Evolutionary conservation across 495 filamentous ascomycete species (phyloP).

Genomic region (Penicillium macrosclerotiorum): DNA sequence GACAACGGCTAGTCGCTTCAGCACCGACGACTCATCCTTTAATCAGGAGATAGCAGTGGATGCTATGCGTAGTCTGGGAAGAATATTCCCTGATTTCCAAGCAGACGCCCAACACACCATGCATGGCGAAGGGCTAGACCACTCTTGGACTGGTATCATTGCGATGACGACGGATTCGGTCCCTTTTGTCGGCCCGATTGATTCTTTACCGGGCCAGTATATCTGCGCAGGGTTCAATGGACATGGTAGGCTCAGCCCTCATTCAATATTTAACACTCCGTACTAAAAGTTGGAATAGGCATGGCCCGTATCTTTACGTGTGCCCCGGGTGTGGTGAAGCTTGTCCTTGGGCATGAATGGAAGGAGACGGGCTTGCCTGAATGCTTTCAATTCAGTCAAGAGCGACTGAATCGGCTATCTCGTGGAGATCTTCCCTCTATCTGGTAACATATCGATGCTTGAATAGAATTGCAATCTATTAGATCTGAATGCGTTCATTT

Average conservation of each 20-base stretch:
- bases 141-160: constrained; percentile 34
- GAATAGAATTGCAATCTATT: too few species aligned
- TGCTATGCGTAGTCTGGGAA: constrained; percentile 19
- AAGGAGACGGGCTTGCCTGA: constrained; percentile 26
- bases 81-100: constrained; percentile 19
- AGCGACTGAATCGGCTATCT: constrained; percentile 16
- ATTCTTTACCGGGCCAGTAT: constrained; percentile 26
- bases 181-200: constrained; percentile 30
- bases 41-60: constrained; percentile 28
- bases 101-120: not conserved
- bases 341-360: constrained; percentile 24
- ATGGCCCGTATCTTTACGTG: constrained; percentile 37
- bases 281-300: constrained; percentile 12
- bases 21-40: constrained; percentile 24
- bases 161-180: constrained; percentile 34
- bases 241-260: constrained; percentile 19
- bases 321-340: constrained; percentile 26
- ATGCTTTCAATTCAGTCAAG: constrained; percentile 25
- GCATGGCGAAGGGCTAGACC: constrained; percentile 30
- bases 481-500: too few species aligned
- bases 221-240: constrained; percentile 37
- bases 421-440: constrained; percentile 20
- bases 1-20: constrained; percentile 19
- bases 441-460: too few species aligned
- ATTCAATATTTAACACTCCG: not conserved